Evolutionary conservation across 2,329 filamentous ascomycete genomes (phyloP), one percentile per base, ranked within the genome.

Genomic region (Fusarium azukiicola): DNA sequence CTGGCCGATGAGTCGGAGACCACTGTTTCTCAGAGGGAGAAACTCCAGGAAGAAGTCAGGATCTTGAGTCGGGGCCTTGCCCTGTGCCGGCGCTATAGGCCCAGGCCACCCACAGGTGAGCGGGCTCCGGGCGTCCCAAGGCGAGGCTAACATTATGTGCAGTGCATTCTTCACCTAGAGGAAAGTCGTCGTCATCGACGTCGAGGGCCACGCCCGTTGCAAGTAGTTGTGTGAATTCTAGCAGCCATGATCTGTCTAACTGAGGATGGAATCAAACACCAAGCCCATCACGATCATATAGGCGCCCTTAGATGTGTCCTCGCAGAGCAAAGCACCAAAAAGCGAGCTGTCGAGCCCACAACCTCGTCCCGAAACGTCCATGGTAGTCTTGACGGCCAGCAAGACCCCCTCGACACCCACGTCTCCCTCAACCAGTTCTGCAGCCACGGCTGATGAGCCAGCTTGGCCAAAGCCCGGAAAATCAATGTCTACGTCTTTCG

Each of bases 51-150:
- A 9, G 79, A 81, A 16, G 52, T 79, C 9, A 49, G 71, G 12
- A 56, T 77, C 23, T 49, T 80, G 21, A 67, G 76, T 6, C 23
- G 76, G 6, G 78, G 76, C 1, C 42, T 79, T 10, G 69, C 63
- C 0, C 52, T 74, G 36, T 80, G 79, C 42, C 71, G 64, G 10
- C 47, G 36, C 21, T 74, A 74, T 2, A 73, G 69, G 12, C 78
- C 74, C 8, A 78, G 79, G 36, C 38, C 27, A 17, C 42, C 74
- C 23, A 79, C 77, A 63, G 56, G 79, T 77, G 21, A 52, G 77
- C 66, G 23, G 27, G 14, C 16, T 66, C 14, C 9, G 23, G 5
- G 19, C 8, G 13, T 19, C 44, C 3, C 36, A 16, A 19, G 13
- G 21, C 16, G 9, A 12, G 23, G 23, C 42, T 73, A 32, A 78